Conservation (phyloP, 768 basidiomycete genomes). For the Tylopilus rubrobrunneus region DNA sequence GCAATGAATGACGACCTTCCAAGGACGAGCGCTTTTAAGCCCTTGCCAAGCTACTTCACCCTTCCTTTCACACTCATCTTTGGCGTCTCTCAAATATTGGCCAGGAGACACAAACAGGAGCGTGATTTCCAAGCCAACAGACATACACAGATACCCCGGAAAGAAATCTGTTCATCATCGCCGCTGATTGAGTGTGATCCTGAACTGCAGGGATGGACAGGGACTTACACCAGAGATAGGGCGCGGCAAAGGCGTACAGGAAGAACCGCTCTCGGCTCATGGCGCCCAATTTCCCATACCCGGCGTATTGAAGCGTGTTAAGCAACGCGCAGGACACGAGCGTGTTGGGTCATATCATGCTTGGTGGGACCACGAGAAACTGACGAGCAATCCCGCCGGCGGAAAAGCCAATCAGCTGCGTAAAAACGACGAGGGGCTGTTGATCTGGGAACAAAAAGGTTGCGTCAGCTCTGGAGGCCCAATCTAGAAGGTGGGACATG, state of each 20-base stretch:
- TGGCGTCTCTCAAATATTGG: constrained; percentile 20
- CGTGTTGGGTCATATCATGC: constrained; percentile 73
- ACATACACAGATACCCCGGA: constrained; percentile 43
- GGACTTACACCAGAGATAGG: constrained; percentile 56
- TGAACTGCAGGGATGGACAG: neutral
- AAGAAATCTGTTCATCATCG: constrained; percentile 32
- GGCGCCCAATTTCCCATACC: constrained; percentile 57
- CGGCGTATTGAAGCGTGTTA: constrained; percentile 72
- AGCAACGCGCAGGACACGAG: constrained; percentile 73
- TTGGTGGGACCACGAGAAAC: constrained; percentile 60
- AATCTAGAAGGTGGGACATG: neutral
- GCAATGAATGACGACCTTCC: constrained; percentile 18
- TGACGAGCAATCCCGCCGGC: constrained; percentile 73
- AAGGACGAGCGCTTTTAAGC: constrained; percentile 30
- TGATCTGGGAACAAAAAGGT: constrained; percentile 45
- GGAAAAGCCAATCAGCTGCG: constrained; percentile 79
- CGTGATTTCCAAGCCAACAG: neutral
- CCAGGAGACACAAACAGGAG: neutral
- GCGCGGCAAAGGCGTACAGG: constrained; percentile 54
- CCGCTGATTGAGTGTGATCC: constrained; percentile 9
- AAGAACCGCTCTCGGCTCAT: constrained; percentile 78
- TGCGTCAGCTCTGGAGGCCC: constrained; percentile 1
- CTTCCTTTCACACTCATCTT: constrained; percentile 23
- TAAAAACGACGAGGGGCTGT: constrained; percentile 75
- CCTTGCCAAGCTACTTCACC: constrained; percentile 29